Percentiles rank a stretch among this genome's conserved stretches.
phyloP scores from a whole-genome alignment of 2,329 filamentous ascomycete species.

The Pyrenochaeta sp. region DNA sequence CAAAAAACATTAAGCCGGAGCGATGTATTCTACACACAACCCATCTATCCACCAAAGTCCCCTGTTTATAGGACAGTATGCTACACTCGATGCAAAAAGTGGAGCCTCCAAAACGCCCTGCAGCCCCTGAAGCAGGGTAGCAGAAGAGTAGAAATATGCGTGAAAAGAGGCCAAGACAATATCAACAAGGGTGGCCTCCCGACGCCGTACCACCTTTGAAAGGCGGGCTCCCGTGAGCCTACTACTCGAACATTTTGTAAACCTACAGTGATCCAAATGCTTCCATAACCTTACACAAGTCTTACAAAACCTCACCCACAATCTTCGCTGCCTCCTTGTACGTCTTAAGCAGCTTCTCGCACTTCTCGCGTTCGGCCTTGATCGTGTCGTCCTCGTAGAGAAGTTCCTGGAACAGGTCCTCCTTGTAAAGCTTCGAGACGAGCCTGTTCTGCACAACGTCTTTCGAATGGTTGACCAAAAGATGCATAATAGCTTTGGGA shows the following conservation, averaged over 20 bases:
- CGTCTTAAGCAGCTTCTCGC: conserved; percentile 91
- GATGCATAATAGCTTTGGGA: conserved; percentile 98
- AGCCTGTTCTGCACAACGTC: conserved; percentile 97
- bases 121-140: conserved; percentile 11
- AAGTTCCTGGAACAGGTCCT: conserved; percentile 87
- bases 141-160: conserved; percentile 38
- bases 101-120: conserved; percentile 32
- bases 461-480: conserved; percentile 97
- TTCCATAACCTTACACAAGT: background rate
- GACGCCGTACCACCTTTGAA: conserved; percentile 10
- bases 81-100: conserved; percentile 23
- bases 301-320: conserved; percentile 81
- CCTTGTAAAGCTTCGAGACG: conserved; percentile 94
- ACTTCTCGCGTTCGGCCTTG: conserved; percentile 98
- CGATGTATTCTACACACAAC: conserved; percentile 27
- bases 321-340: conserved; percentile 99
- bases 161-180: conserved; percentile 23
- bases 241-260: conserved; percentile 15
- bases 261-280: conserved; percentile 20
- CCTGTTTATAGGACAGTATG: conserved; percentile 16
- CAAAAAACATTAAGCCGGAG: background rate
- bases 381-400: conserved; percentile 97
- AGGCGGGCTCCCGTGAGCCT: background rate
- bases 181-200: conserved; percentile 25
- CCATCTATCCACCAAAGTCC: conserved; percentile 8